phyloP scores from a whole-genome alignment of 1,284 basidiomycete species.

The Sporisorium sorghi region DNA sequence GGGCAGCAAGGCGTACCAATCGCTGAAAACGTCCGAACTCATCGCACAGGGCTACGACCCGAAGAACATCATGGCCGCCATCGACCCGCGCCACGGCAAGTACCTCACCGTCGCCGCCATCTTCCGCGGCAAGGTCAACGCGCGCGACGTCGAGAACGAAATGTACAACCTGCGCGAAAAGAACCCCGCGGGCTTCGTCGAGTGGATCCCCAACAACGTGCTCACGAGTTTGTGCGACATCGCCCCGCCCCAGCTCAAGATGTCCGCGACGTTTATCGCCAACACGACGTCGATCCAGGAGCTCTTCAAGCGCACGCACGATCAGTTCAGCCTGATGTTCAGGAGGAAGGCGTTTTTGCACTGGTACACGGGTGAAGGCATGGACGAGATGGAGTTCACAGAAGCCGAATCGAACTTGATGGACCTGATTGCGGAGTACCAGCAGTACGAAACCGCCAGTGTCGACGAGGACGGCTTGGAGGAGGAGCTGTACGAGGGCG shows the following conservation, averaged over 20 bases:
- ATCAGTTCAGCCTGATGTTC: conserved; percentile 68
- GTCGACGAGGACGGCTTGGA: conserved; percentile 69
- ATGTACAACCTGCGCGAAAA: conserved; percentile 67
- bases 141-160: conserved; percentile 71
- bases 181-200: conserved; percentile 64
- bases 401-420: conserved; percentile 69
- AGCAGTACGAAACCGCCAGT: conserved; percentile 67
- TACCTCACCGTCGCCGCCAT: conserved; percentile 89
- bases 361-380: conserved; percentile 70
- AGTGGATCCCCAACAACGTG: conserved; percentile 70
- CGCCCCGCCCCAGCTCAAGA: conserved; percentile 64
- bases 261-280: conserved; percentile 69
- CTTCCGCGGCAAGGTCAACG: conserved; percentile 75
- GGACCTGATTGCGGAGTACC: conserved; percentile 71
- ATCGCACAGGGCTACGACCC: conserved; percentile 65
- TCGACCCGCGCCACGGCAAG: conserved; percentile 84
- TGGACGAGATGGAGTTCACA: conserved; percentile 71
- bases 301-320: conserved; percentile 67
- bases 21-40: conserved; percentile 66
- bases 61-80: conserved; percentile 76
- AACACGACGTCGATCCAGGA: conserved; percentile 69
- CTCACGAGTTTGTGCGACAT: conserved; percentile 67
- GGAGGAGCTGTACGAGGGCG: conserved; percentile 53
- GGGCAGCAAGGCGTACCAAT: conserved; percentile 73
- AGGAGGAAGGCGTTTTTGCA: conserved; percentile 70